phyloP scores from a whole-genome alignment of 305 asterid genomes.

The Euphrasia arctica region DNA sequence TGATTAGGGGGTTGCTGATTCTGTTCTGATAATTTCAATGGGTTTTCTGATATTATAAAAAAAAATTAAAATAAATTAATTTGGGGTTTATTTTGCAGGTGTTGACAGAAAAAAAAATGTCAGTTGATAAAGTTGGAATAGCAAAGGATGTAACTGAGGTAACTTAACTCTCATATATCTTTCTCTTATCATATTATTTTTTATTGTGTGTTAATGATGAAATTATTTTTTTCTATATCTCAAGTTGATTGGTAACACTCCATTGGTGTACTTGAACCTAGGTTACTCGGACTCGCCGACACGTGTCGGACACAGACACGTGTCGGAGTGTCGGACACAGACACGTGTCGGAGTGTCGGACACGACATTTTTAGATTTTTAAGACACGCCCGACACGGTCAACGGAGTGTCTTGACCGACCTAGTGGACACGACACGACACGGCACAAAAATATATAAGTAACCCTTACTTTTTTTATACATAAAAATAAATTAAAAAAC shows the following conservation, averaged over 20 bases:
- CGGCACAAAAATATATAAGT: too few species aligned
- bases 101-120: constrained; percentile 34
- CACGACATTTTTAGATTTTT: too few species aligned
- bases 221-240: constrained; percentile 1
- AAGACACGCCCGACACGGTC: too few species aligned
- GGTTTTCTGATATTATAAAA: neutral
- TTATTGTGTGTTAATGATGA: neutral
- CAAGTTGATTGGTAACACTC: constrained; percentile 81
- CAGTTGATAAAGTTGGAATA: constrained; percentile 48
- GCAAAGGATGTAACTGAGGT: constrained; percentile 89
- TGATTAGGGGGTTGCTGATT: too few species aligned
- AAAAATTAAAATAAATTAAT: neutral
- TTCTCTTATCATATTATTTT: neutral
- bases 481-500: too few species aligned
- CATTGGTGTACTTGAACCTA: constrained; percentile 54
- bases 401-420: too few species aligned
- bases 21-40: neutral
- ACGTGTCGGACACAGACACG: too few species aligned
- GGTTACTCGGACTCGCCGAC: too few species aligned
- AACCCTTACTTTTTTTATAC: too few species aligned
- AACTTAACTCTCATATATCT: constrained; percentile 20
- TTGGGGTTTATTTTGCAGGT: constrained; percentile 30
- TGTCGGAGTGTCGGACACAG: too few species aligned
- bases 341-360: too few species aligned
- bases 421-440: too few species aligned